phyloP scores from a whole-genome alignment of 2,329 filamentous ascomycete species.

The Colletotrichum graminicola region DNA sequence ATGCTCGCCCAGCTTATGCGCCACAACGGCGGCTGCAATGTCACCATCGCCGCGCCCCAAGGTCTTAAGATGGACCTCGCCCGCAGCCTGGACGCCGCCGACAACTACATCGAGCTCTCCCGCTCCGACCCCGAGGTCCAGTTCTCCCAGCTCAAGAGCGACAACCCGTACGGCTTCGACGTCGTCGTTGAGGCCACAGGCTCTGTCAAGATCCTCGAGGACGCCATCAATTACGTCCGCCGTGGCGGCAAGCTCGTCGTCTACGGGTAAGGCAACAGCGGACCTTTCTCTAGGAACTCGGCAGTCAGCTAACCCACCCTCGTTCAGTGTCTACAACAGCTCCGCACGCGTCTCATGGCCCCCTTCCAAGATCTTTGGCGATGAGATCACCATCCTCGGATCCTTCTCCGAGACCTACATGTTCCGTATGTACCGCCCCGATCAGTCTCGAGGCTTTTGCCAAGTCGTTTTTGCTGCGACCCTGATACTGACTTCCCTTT shows the following conservation, averaged over 20 bases:
- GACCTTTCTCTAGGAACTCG: background rate
- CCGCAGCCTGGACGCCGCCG: constrained; percentile 65
- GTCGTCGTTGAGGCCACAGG: constrained; percentile 76
- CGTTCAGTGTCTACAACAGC: constrained; percentile 70
- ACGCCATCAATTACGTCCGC: constrained; percentile 78
- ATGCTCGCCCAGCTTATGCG: constrained; percentile 72
- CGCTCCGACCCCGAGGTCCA: constrained; percentile 68
- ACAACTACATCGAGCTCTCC: constrained; percentile 67
- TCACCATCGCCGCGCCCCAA: constrained; percentile 76
- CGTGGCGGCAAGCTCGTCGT: constrained; percentile 79
- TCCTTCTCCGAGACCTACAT: constrained; percentile 81
- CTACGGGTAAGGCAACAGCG: constrained; percentile 60
- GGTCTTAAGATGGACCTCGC: constrained; percentile 80
- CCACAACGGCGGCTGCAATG: constrained; percentile 76
- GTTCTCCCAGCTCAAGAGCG: constrained; percentile 71
- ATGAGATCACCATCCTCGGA: constrained; percentile 79
- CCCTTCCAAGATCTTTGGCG: constrained; percentile 77
- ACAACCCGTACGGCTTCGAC: constrained; percentile 80
- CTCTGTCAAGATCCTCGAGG: constrained; percentile 75
- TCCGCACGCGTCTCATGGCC: constrained; percentile 74
- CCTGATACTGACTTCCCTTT: constrained; percentile 13
- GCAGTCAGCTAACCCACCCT: constrained; percentile 11
- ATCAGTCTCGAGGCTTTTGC: background rate
- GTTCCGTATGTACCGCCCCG: constrained; percentile 64
- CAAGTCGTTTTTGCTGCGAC: background rate